Base-by-base conservation (phyloP, 176 grass and related monocot species). In the Echinochloa phyllopogon region DNA sequence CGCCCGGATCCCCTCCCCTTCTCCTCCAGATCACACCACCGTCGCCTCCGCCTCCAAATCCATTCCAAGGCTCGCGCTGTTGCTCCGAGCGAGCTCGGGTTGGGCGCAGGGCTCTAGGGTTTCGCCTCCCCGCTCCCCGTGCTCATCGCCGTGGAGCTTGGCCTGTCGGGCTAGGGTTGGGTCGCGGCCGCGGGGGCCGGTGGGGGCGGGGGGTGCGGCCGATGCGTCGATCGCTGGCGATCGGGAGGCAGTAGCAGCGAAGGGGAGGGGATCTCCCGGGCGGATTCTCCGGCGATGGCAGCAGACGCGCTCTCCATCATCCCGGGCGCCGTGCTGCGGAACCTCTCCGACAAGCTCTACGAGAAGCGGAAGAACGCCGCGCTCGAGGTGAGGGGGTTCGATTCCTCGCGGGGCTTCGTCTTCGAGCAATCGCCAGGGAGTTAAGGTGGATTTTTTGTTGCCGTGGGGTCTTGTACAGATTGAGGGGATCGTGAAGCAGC, bases 291-390 rank as follows among this genome's bases (percentile, higher is more conserved):
- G 65, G 77, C 76, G 77, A 92, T 92, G 89, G 89, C 84, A 44
- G 82, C 89, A 81, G 96, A 99, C 70, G 90, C 90, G 80, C 83
- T 90, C 44, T 83, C 91, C 52, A 84, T 96, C 83, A 90, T 99
- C 29, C 96, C 96, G n/a, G 72, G 91, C 79, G 81, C 89, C 71
- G 96, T 99, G 72, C 81, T 91, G 68, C 88, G 96, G 79, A 99
- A 99, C 83, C 96, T 99, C 74, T 84, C 91, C 13, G 96, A 99
- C 85, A 99, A 99, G 90, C 93, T 99, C 66, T 99, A 99, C 65
- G 96, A 99, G 86, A 99, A 99, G 88, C 91, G 94, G 56, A 99
- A 99, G 85, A 99, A 96, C 91, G 97, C 97, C 6, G 97, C 97
- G 69, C 94, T 99, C 16, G 96, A 99, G 96, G 96, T 99, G 86